These are phyloP conservation scores for Linum usitatissimum DNA, from an alignment of 345 rosid genomes.

Conservation along the genomic window DNA sequence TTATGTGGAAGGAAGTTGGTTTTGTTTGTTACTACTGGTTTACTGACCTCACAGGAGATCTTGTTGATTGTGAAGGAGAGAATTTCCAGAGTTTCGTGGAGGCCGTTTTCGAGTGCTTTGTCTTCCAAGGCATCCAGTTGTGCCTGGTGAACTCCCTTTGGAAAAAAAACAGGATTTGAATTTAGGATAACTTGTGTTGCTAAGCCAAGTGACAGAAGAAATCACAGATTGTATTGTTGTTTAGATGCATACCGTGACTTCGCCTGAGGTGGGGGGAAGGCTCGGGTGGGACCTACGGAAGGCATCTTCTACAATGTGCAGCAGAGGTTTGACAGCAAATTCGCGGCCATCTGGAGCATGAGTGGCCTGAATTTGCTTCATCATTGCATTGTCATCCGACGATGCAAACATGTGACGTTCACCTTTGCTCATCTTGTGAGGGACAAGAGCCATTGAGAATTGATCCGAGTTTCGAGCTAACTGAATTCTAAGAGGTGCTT, in stretches of 20 bases:
- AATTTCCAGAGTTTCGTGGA: slow-evolving; percentile 30
- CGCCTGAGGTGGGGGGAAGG: slow-evolving; percentile 12
- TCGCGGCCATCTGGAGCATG: slow-evolving; percentile 49
- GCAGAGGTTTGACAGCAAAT: slow-evolving; percentile 30
- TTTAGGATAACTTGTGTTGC: not conserved
- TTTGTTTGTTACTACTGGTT: not conserved
- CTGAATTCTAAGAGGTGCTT: not conserved
- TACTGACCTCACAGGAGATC: slow-evolving; percentile 49
- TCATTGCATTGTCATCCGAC: slow-evolving; percentile 42
- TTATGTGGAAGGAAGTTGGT: not conserved
- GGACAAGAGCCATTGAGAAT: not conserved
- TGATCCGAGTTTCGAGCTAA: not conserved
- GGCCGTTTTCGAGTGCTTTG: slow-evolving; percentile 19
- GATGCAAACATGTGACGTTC: slow-evolving; percentile 25
- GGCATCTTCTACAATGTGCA: slow-evolving; percentile 38
- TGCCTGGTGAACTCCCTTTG: slow-evolving; percentile 19
- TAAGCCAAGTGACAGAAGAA: not conserved
- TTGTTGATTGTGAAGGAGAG: slow-evolving; percentile 33
- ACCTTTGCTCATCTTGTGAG: not conserved
- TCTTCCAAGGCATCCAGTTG: slow-evolving; percentile 30
- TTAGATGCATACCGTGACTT: slow-evolving; percentile 12
- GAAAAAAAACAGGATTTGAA: not conserved
- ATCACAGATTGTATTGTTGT: too few relatives aligned
- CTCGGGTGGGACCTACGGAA: slow-evolving; percentile 24
- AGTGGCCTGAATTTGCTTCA: slow-evolving; percentile 48